Evolutionary conservation across 129 eudicot species (phyloP).

Genomic region (Flaveria bidentis): DNA sequence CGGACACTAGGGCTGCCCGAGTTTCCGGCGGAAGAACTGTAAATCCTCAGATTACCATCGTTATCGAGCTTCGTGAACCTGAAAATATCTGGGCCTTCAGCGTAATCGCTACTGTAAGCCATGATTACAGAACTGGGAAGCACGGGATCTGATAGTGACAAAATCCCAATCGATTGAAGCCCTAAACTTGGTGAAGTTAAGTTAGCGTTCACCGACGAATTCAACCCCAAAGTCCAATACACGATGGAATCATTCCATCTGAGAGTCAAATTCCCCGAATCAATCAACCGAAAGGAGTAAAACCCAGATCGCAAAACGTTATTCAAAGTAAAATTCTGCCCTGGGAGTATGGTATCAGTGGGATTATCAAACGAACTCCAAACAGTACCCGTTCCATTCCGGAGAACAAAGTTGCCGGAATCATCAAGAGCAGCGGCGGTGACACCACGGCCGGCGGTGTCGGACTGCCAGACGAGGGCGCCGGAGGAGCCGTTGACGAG

Average conservation of each 20-base stretch:
- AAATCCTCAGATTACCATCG: constrained; percentile 88
- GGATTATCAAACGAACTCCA: constrained; percentile 80
- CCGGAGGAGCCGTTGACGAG: constrained; percentile 53
- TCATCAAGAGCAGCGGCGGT: constrained; percentile 54
- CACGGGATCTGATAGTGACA: constrained; percentile 46
- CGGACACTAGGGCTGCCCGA: constrained; percentile 36
- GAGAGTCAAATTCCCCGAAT: constrained; percentile 57
- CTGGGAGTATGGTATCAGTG: constrained; percentile 65
- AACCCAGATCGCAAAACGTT: constrained; percentile 51
- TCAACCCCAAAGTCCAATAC: constrained; percentile 66
- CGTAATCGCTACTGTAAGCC: constrained; percentile 88
- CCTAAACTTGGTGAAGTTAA: constrained; percentile 54
- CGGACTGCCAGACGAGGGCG: constrained; percentile 61
- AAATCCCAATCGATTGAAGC: constrained; percentile 60
- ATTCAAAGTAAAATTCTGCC: constrained; percentile 46
- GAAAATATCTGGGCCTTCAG: constrained; percentile 53
- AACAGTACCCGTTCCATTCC: constrained; percentile 33
- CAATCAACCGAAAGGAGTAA: constrained; percentile 50
- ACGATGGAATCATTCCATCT: constrained; percentile 50
- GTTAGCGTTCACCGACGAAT: constrained; percentile 46
- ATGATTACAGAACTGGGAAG: constrained; percentile 35
- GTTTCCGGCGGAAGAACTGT: constrained; percentile 52
- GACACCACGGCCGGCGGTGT: constrained; percentile 52
- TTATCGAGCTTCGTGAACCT: constrained; percentile 62
- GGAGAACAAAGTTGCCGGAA: constrained; percentile 58